Evolutionary conservation across 768 basidiomycete species (phyloP).

Genomic region (Baorangia bicolor): DNA sequence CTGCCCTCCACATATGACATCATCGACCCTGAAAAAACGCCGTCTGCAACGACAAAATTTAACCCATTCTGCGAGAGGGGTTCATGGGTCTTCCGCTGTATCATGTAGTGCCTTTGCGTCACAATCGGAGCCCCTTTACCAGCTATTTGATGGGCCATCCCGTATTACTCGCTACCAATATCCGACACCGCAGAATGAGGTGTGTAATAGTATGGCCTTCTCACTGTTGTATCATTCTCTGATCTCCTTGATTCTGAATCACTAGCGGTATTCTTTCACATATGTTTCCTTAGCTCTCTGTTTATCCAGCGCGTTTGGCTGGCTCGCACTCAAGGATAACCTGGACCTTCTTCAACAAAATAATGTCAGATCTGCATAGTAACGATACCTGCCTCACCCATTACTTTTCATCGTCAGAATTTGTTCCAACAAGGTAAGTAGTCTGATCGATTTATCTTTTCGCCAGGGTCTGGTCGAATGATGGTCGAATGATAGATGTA

Average conservation of each 20-base stretch:
- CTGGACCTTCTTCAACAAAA: not conserved
- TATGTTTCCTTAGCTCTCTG: conserved; percentile 12
- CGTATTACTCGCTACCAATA: conserved; percentile 25
- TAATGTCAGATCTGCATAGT: not conserved
- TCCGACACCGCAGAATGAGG: conserved; percentile 10
- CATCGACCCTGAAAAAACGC: conserved; percentile 7
- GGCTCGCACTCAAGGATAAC: conserved; percentile 18
- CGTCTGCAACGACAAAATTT: conserved; percentile 12
- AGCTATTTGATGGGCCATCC: conserved; percentile 50
- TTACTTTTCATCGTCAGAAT: not conserved
- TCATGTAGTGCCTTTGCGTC: conserved; percentile 14
- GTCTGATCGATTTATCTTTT: not conserved
- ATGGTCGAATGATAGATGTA: conserved; percentile 17
- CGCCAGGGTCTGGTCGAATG: not conserved
- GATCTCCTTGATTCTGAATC: not conserved
- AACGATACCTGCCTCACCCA: not conserved
- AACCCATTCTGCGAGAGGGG: not conserved
- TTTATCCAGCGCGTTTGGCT: conserved; percentile 25
- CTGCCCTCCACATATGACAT: conserved; percentile 28
- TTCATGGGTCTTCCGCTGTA: conserved; percentile 1
- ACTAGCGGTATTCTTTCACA: conserved; percentile 5
- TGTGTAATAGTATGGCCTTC: conserved; percentile 6
- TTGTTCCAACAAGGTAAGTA: not conserved
- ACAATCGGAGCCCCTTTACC: conserved; percentile 33
- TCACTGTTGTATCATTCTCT: not conserved